Percentiles rank a stretch among this genome's conserved stretches.
Conservation (phyloP, 1,284 basidiomycete genomes). For the Apiotrichum sp. region DNA sequence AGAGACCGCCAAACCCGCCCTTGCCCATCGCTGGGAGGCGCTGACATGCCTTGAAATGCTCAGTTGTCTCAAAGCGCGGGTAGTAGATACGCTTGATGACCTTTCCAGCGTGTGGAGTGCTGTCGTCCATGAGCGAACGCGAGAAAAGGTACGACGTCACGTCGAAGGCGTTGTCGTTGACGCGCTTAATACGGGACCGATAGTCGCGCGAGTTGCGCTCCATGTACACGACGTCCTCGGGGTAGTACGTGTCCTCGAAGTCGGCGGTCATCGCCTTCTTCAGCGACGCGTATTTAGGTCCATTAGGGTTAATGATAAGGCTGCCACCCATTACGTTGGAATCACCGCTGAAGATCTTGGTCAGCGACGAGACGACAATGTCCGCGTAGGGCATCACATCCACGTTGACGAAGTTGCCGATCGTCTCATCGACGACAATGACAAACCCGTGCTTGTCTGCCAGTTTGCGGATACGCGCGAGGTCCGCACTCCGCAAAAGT, state of each 20-base stretch:
- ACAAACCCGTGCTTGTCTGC: constrained; percentile 86
- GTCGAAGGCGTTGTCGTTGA: constrained; percentile 77
- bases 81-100: constrained; percentile 84
- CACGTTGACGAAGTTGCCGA: constrained; percentile 95
- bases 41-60: constrained; percentile 64
- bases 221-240: constrained; percentile 92
- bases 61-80: constrained; percentile 71
- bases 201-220: constrained; percentile 97
- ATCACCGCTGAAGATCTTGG: constrained; percentile 93
- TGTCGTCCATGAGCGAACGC: constrained; percentile 50
- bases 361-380: constrained; percentile 86
- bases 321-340: constrained; percentile 97
- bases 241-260: constrained; percentile 85
- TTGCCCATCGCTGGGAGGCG: constrained; percentile 39
- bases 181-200: constrained; percentile 62
- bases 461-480: constrained; percentile 68
- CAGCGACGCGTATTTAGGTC: constrained; percentile 61
- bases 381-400: constrained; percentile 85
- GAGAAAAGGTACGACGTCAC: constrained; percentile 72
- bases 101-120: constrained; percentile 29
- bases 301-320: constrained; percentile 76
- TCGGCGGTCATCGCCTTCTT: constrained; percentile 56
- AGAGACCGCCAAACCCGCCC: constrained; percentile 85
- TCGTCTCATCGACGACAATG: constrained; percentile 89
- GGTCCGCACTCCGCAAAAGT: constrained; percentile 73